Conservation (phyloP, 768 basidiomycete species). For the Kwoniella botswanensis region DNA sequence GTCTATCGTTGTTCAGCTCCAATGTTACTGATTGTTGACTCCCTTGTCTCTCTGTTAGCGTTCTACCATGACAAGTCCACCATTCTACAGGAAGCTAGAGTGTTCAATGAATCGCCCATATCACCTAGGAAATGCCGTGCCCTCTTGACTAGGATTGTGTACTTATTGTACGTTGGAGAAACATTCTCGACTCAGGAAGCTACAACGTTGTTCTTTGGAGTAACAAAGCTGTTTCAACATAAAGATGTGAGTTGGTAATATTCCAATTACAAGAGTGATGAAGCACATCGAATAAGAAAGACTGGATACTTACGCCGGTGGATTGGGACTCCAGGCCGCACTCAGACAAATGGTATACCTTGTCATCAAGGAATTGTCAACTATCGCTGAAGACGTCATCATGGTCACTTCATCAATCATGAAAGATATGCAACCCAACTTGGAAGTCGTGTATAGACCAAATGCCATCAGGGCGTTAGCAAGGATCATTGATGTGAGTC, state of each 20-base stretch:
- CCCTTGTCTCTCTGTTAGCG: conserved; percentile 27
- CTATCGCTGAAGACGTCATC: conserved; percentile 96
- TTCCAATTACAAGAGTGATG: neutral
- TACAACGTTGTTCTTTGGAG: conserved; percentile 96
- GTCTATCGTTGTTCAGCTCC: neutral
- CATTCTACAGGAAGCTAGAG: conserved; percentile 95
- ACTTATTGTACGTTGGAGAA: conserved; percentile 95
- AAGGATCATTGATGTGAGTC: conserved; percentile 92
- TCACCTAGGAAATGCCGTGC: conserved; percentile 96
- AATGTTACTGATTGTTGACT: neutral
- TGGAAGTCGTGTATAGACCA: conserved; percentile 96
- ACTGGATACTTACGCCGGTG: neutral
- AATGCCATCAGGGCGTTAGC: conserved; percentile 96
- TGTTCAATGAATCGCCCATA: conserved; percentile 99
- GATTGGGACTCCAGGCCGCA: conserved; percentile 65
- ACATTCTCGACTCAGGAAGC: conserved; percentile 94
- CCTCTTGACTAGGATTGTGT: conserved; percentile 92
- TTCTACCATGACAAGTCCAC: conserved; percentile 84
- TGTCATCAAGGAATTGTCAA: conserved; percentile 95
- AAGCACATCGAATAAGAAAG: neutral
- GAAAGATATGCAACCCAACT: conserved; percentile 99
- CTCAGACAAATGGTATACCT: conserved; percentile 97
- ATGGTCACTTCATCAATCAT: conserved; percentile 99
- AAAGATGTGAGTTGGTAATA: conserved; percentile 78
- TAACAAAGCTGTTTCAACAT: conserved; percentile 97